Evolutionary conservation across 768 basidiomycete species (phyloP), one percentile per base, ranked within the genome.

Genomic region (Baorangia bicolor): DNA sequence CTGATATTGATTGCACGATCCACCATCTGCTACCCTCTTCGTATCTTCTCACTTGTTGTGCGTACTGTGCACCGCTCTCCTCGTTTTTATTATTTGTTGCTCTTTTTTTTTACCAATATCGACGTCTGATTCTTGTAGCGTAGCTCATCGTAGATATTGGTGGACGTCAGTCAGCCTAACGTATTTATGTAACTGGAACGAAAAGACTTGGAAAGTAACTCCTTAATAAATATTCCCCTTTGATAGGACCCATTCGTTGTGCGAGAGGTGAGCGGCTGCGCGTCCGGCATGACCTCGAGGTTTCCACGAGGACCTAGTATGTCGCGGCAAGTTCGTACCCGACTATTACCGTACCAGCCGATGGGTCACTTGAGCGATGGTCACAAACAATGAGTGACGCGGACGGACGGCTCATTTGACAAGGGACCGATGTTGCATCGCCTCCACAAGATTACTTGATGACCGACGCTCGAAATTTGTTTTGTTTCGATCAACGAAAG

Each of bases 151-250:
- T 67, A 69, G 68, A 69, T 65, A 66, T 57, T 60, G 64, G 64
- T 57, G 57, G 67, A 67, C 53, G 51, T 49, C 54, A 37, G 55
- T 58, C 62, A 49, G 34, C 51, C 46, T 49, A 43, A 59, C 52
- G 31, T 69, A 69, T 69, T 72, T 69, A 72, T 72, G 60, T 57
- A 57, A 55, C 56, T 31, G 67, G 57, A 72, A 63, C 33, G 45
- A 57, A 43, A 43, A 61, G 51, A 37, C 27, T 58, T 39, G 48
- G 48, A 43, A 58, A 56, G 33, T 27, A 43, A 47, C 53, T 42
- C 49, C 40, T 52, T 68, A 58, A 59, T 65, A 48, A 58, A 55
- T 62, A 20, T 58, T 58, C 27, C 3, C 40, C 3, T 42, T 20
- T 39, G 51, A 52, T 47, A 11, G 9, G 23, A 8, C 25, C 10